Evolutionary conservation across 1,284 basidiomycete species (phyloP).

Genomic region (Leccinum olivaceoglutinosum): DNA sequence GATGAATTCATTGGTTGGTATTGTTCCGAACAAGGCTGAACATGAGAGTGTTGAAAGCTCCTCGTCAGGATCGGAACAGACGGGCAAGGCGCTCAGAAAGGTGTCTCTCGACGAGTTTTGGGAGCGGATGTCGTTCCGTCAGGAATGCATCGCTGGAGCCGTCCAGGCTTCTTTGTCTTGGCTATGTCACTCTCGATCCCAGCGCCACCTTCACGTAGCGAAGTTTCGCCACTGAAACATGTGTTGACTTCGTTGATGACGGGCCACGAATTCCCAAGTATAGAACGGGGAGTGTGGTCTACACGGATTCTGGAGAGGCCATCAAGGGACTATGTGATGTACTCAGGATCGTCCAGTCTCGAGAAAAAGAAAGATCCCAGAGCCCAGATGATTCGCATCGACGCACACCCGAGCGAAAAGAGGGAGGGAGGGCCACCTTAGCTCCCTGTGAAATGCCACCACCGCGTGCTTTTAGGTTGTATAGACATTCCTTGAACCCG

Average conservation of each 20-base stretch:
- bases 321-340: slow-evolving; percentile 69
- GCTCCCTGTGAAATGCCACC: slow-evolving; percentile 47
- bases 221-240: slow-evolving; percentile 50
- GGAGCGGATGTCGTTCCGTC: slow-evolving; percentile 91
- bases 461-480: slow-evolving; percentile 20
- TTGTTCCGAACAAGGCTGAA: slow-evolving; percentile 9
- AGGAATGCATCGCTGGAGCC: slow-evolving; percentile 83
- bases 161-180: slow-evolving; percentile 83
- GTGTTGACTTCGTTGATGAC: slow-evolving; percentile 64
- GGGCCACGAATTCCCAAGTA: slow-evolving; percentile 72
- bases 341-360: slow-evolving; percentile 31
- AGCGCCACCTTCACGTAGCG: slow-evolving; percentile 16
- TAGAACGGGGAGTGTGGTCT: slow-evolving; percentile 57
- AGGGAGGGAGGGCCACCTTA: slow-evolving; percentile 16
- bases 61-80: slow-evolving; percentile 17
- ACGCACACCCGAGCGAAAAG: slow-evolving; percentile 35
- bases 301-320: slow-evolving; percentile 66
- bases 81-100: slow-evolving; percentile 46
- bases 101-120: slow-evolving; percentile 80
- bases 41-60: slow-evolving; percentile 25
- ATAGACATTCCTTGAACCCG: too few species aligned
- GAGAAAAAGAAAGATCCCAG: slow-evolving; percentile 12
- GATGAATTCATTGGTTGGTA: too few species aligned
- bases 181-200: slow-evolving; percentile 34
- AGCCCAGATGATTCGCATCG: slow-evolving; percentile 22